Percentiles rank a stretch among this genome's conserved stretches.
Evolutionary conservation across 169 alveolate species (phyloP).

Genomic region (Cryptosporidium canis): DNA sequence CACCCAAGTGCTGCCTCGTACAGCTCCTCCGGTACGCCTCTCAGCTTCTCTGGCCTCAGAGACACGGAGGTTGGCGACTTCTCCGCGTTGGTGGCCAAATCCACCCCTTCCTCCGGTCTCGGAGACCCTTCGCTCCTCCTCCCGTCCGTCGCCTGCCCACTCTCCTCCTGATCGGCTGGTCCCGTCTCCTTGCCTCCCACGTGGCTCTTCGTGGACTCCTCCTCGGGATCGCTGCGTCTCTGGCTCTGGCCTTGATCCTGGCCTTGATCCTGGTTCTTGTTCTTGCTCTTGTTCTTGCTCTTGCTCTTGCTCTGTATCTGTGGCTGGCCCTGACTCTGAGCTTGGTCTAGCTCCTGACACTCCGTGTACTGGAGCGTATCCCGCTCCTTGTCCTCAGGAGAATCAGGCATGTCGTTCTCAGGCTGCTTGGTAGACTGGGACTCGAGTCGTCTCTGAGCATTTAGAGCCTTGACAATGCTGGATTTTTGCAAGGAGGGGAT

Average conservation of each 20-base stretch:
- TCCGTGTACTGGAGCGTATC: neutral
- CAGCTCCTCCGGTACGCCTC: slow-evolving; percentile 23
- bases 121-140: neutral
- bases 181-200: neutral
- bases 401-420: neutral
- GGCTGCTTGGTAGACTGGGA: neutral
- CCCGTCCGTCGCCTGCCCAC: neutral
- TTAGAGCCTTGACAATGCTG: slow-evolving; percentile 59
- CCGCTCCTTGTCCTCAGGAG: neutral
- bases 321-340: neutral
- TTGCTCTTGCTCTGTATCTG: neutral
- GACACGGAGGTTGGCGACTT: neutral
- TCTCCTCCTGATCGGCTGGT: neutral
- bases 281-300: neutral
- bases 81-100: neutral
- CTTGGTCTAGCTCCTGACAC: neutral
- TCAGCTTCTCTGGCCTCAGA: neutral
- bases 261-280: neutral
- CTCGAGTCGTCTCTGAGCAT: slow-evolving; percentile 55
- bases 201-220: neutral
- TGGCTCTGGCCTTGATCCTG: neutral
- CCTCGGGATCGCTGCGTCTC: neutral
- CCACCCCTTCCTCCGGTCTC: too few relatives aligned
- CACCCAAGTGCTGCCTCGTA: neutral
- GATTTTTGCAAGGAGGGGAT: slow-evolving; percentile 54